phyloP scores from a whole-genome alignment of 257 asterid species.

The Leptodermis oblonga region DNA sequence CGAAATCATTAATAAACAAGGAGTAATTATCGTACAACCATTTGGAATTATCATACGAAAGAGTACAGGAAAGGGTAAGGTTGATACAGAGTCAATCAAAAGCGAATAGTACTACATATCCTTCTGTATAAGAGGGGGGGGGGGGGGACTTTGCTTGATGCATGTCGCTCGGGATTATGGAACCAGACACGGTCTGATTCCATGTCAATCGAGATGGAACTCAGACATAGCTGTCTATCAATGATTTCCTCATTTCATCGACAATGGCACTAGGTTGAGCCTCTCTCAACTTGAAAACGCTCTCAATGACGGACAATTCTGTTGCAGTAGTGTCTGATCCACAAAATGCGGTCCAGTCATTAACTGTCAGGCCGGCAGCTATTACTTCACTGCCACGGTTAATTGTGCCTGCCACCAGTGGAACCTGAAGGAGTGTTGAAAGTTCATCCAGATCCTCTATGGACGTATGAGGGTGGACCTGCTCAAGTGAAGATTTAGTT shows the following conservation, averaged over 20 bases:
- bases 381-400: constrained; percentile 88
- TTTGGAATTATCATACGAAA: background rate
- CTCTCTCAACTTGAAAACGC: constrained; percentile 78
- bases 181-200: background rate
- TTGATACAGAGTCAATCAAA: background rate
- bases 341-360: constrained; percentile 92
- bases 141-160: background rate
- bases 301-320: constrained; percentile 74
- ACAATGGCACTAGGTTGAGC: constrained; percentile 82
- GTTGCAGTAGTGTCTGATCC: constrained; percentile 97
- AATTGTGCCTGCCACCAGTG: constrained; percentile 84
- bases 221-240: constrained; percentile 71
- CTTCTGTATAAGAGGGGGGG: background rate
- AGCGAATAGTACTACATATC: background rate
- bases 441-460: constrained; percentile 86
- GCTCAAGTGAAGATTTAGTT: constrained; percentile 3
- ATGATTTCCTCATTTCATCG: constrained; percentile 81
- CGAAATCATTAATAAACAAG: background rate
- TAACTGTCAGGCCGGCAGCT: constrained; percentile 71
- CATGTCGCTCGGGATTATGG: background rate
- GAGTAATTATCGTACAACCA: background rate
- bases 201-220: background rate
- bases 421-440: constrained; percentile 88
- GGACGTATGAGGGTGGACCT: constrained; percentile 93
- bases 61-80: no score